Percentiles rank a stretch among this genome's conserved stretches.
Conservation (phyloP, 768 basidiomycete species). For the Kockovaella imperatae region DNA sequence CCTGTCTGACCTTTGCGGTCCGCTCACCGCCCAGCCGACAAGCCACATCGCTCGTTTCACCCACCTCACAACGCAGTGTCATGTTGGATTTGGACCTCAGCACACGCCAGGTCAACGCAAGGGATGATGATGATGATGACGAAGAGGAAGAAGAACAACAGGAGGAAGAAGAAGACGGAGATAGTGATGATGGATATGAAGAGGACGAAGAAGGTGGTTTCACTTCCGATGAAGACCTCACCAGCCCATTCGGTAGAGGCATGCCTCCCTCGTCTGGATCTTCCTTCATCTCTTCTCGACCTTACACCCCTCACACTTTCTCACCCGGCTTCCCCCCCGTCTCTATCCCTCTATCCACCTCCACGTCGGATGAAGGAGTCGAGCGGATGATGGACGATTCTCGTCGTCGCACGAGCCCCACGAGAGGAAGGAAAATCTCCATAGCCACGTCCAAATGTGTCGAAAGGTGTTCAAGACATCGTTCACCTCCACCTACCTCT, state of each 20-base stretch:
- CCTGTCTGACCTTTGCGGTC: slow-evolving; percentile 2
- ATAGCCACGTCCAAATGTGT: background rate
- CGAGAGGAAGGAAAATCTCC: background rate
- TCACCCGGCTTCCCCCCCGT: background rate
- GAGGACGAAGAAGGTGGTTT: slow-evolving; percentile 5
- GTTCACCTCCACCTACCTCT: background rate
- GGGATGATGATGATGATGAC: background rate
- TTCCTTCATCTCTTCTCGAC: background rate
- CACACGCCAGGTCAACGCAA: background rate
- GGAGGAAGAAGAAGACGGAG: slow-evolving; percentile 2
- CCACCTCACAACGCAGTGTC: background rate
- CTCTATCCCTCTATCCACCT: background rate
- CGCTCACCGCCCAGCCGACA: background rate
- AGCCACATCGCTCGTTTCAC: no score
- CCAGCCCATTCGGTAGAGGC: background rate
- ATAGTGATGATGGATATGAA: slow-evolving; percentile 1
- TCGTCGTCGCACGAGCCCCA: background rate
- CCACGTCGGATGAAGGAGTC: background rate
- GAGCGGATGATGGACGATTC: background rate
- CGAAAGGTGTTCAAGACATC: slow-evolving; percentile 2
- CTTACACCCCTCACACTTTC: background rate
- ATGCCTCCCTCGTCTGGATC: background rate
- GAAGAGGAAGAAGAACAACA: background rate
- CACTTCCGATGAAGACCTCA: background rate
- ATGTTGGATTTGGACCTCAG: background rate